A percentile compares a stretch with the other conserved stretches of the same genome.
Conservation (phyloP, 2,329 filamentous ascomycete species). For the Colletotrichum costaricense region DNA sequence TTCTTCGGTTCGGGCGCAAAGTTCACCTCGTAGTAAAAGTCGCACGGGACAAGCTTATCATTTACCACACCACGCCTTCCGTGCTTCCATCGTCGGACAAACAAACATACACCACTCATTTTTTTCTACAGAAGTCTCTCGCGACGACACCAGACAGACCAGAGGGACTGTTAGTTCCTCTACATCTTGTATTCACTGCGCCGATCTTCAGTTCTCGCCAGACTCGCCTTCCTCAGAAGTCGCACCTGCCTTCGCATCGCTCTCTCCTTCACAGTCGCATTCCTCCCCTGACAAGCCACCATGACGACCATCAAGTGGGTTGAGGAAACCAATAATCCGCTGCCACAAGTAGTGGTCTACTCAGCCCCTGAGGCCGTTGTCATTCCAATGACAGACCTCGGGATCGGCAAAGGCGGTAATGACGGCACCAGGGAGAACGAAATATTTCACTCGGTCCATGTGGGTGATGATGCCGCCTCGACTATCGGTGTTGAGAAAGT, state of each 20-base stretch:
- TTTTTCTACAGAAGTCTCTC: neutral
- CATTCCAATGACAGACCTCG: neutral
- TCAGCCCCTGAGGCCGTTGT: constrained; percentile 30
- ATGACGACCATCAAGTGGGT: constrained; percentile 6
- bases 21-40: neutral
- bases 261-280: neutral
- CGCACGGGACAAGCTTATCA: neutral
- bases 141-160: too few relatives aligned
- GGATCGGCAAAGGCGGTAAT: neutral
- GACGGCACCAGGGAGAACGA: constrained; percentile 8
- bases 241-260: neutral
- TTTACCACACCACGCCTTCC: neutral
- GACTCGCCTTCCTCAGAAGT: neutral
- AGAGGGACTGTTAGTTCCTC: neutral
- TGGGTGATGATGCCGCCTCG: neutral
- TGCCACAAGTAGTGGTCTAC: constrained; percentile 24
- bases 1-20: neutral
- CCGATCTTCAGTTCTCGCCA: neutral
- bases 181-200: neutral
- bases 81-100: neutral
- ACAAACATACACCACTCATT: neutral
- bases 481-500: neutral
- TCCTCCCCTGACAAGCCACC: too few relatives aligned
- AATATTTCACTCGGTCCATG: neutral
- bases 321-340: constrained; percentile 22